These are phyloP conservation scores for Amanita brunnescens DNA, from an alignment of 768 basidiomycete species.

Conservation along the genomic window DNA sequence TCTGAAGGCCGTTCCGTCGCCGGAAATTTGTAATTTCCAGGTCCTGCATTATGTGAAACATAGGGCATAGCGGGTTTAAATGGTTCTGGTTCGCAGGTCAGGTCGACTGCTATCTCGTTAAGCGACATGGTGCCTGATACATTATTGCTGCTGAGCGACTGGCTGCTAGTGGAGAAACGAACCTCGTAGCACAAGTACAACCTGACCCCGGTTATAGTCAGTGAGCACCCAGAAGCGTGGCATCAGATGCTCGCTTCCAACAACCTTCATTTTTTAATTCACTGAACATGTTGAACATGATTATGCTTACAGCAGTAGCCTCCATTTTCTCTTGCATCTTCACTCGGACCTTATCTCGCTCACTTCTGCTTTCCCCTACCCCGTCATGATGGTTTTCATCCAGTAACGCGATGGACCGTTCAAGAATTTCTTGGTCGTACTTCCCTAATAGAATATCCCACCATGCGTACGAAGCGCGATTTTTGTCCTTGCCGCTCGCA, in stretches of 20 bases:
- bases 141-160: neutral
- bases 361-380: constrained; percentile 6
- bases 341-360: constrained; percentile 15
- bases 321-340: constrained; percentile 37
- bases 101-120: constrained; percentile 79
- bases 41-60: constrained; percentile 24
- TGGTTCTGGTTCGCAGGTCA: constrained; percentile 69
- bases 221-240: constrained; percentile 84
- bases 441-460: constrained; percentile 76
- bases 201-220: constrained; percentile 63
- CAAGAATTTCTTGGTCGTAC: constrained; percentile 79
- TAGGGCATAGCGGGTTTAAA: constrained; percentile 44
- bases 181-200: constrained; percentile 72
- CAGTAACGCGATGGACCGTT: constrained; percentile 40
- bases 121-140: constrained; percentile 69
- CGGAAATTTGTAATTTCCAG: constrained; percentile 31
- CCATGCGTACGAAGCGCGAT: constrained; percentile 49
- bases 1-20: constrained; percentile 10
- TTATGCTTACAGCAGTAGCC: constrained; percentile 37
- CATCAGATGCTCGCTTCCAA: constrained; percentile 63
- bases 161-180: neutral
- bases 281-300: neutral
- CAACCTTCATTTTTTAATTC: constrained; percentile 22
- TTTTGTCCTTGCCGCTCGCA: neutral
- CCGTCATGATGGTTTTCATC: constrained; percentile 10